Evolutionary conservation across 768 basidiomycete species (phyloP).

Genomic region (Hericium erinaceus): DNA sequence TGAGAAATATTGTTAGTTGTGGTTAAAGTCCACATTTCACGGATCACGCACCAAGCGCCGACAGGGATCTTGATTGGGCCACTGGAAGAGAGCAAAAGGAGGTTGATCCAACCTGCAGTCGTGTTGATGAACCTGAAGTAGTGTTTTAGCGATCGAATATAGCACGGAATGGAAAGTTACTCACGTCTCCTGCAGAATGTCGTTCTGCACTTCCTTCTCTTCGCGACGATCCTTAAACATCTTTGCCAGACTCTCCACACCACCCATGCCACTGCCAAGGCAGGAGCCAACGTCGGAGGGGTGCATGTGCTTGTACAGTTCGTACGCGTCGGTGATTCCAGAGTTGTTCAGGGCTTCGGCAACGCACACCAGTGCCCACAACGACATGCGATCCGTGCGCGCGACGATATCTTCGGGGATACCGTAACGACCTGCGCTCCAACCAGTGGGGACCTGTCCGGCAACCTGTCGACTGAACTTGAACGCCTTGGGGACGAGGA

Average conservation of each 20-base stretch:
- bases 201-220: conserved; percentile 97
- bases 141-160: neutral
- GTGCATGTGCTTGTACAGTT: conserved; percentile 93
- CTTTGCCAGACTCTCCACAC: conserved; percentile 77
- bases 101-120: conserved; percentile 95
- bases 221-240: conserved; percentile 99
- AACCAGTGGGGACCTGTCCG: conserved; percentile 95
- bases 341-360: conserved; percentile 96
- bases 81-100: conserved; percentile 89
- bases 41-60: conserved; percentile 75
- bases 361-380: conserved; percentile 92
- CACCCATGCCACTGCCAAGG: conserved; percentile 97
- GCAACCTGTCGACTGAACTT: conserved; percentile 90
- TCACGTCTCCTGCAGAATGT: conserved; percentile 95
- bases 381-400: conserved; percentile 84
- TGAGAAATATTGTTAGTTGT: conserved; percentile 20
- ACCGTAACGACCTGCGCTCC: conserved; percentile 93
- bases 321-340: conserved; percentile 96
- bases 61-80: conserved; percentile 99
- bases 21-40: neutral
- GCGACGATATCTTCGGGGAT: conserved; percentile 94
- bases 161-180: conserved; percentile 21
- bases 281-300: conserved; percentile 93
- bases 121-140: conserved; percentile 93
- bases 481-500: conserved; percentile 92